Evolutionary conservation across 1,139 yeast genomes (phyloP), one percentile per base, ranked within the genome.

Genomic region (Zygosaccharomyces pseudobailii): DNA sequence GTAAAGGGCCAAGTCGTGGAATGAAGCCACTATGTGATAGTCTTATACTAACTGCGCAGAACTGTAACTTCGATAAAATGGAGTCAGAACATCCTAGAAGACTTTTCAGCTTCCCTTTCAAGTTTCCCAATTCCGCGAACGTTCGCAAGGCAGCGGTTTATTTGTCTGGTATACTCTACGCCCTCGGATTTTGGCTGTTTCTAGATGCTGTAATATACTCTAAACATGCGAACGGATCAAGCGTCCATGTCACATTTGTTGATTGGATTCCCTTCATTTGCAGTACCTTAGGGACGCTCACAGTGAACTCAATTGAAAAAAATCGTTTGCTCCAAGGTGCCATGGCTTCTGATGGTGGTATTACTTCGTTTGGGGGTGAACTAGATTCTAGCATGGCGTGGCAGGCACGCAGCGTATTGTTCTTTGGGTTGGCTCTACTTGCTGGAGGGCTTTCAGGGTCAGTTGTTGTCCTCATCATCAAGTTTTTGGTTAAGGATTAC

Each of bases 391-490:
- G 80, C 19, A 81, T 88, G 47, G 89, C 92, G 32, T 89, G 97
- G 96, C 95, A 92, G 50, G 97, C 97, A 17, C 77, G 96, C 58
- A 83, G 89, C 31, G 82, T 94, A 13, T 73, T 92, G 51, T 92
- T 94, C 64, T 73, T 87, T 59, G 99, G 99, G 7, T 92, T 92
- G 66, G 86, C 96, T 2, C 73, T 90, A 44, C 74, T 92, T 52
- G 97, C 97, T 0, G 95, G 97, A 44, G 98, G 98, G 1, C 73
- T 92, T 55, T 89, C 97, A 20, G 97, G 97, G 1, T 82, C 95
- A 6, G 79, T 92, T 57, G 89, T 89, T 66, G 92, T 92, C 17
- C 74, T 92, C 55, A 86, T 90, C 40, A 74, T 92, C 59, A 87
- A 92, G 67, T 92, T 87, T 66, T 69, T 90, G 51, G 74, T 88